phyloP scores from a whole-genome alignment of 2,329 filamentous ascomycete genomes.

The Penicillium griseofulvum region DNA sequence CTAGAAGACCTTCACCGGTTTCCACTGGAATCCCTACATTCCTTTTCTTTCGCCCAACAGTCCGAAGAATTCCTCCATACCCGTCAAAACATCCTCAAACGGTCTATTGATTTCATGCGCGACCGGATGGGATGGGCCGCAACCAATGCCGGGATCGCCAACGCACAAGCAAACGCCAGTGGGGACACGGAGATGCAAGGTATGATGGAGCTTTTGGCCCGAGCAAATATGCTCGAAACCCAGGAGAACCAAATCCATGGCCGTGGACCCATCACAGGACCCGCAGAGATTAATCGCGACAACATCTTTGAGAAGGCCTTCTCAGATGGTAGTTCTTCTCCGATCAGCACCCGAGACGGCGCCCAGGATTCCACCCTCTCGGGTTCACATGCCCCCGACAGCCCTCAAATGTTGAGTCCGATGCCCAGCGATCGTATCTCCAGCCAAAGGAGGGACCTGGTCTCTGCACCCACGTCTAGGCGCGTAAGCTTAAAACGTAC shows the following conservation, averaged over 20 bases:
- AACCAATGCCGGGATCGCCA: conserved; percentile 71
- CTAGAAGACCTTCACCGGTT: conserved; percentile 88
- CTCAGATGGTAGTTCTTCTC: conserved; percentile 40
- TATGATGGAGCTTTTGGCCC: conserved; percentile 83
- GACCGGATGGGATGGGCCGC: conserved; percentile 82
- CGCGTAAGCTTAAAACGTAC: conserved; percentile 77
- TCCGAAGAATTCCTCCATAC: conserved; percentile 89
- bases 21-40: conserved; percentile 92
- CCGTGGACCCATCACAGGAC: conserved; percentile 73
- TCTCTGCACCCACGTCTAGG: conserved; percentile 53
- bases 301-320: conserved; percentile 89
- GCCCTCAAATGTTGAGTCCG: conserved; percentile 29
- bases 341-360: conserved; percentile 20
- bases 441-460: conserved; percentile 32
- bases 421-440: conserved; percentile 32
- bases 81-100: conserved; percentile 87
- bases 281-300: conserved; percentile 66
- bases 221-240: conserved; percentile 73
- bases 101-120: conserved; percentile 94
- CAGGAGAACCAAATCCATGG: conserved; percentile 48
- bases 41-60: conserved; percentile 95
- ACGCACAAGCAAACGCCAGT: conserved; percentile 75
- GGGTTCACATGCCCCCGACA: conserved; percentile 19
- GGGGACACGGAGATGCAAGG: conserved; percentile 85
- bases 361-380: conserved; percentile 19